Base-by-base conservation (phyloP, 2,329 filamentous ascomycete genomes). In the Cucurbitaria berberidis region DNA sequence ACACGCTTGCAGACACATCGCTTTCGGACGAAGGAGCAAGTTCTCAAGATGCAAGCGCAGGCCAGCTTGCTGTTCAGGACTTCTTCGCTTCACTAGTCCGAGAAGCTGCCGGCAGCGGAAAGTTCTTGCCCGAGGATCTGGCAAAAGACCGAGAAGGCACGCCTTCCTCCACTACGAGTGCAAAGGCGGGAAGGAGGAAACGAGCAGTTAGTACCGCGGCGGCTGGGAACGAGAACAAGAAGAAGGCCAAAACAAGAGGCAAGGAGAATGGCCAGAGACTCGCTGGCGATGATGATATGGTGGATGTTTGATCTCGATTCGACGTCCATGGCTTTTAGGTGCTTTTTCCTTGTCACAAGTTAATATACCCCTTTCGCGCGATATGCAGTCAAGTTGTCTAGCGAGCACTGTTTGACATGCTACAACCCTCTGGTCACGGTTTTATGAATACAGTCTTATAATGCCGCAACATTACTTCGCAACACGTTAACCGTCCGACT, bases 91-190 rank as follows among this genome's bases (percentile, higher is more conserved):
- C 66, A 2, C 54, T 75, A 13, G 59, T 74, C 19, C 60, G 56
- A 39, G 71, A 74, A 66, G 73, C 73, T 24, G 59, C 66, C 24
- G 67, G 70, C 5, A 68, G 59, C n/a, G 68, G 64, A n/a, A 70
- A 60, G 21, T 73, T 73, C 24, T 27, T 72, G 35, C 53, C 64
- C 2, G 66, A 68, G 2, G 59, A 65, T 7, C 2, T 62, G 30
- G 30, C 55, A 0, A 53, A 36, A 6, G 51, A 46, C 16, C 38
- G 32, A 42, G 63, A 60, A 10, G 59, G 60, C 1, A 68, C 72
- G 1, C 70, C 66, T 0, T 67, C 65, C 2, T 70, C 67, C 8
- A 57, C 57, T 16, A 49, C 60, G 3, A 69, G 66, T 51, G 46
- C 53, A 10, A 57, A 44, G 21, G 46, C 51, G 3, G 49, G 55